Conservation (phyloP, 306 rosid genomes). For the Cicer cuneatum region DNA sequence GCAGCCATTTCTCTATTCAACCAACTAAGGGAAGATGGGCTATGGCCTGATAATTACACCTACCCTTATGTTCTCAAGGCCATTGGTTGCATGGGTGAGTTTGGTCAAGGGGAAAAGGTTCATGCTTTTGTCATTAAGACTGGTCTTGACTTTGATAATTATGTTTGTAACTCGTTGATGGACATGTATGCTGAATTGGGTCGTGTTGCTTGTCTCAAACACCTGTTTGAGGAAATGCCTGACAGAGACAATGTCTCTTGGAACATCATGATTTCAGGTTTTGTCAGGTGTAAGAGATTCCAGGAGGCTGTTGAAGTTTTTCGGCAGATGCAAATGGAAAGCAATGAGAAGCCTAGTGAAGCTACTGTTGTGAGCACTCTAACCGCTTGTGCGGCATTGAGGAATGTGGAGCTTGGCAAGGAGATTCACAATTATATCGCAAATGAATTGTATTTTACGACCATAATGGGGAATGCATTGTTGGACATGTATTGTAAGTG, state of each 20-base stretch:
- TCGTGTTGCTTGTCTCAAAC: conserved; percentile 26
- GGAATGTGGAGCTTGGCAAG: conserved; percentile 65
- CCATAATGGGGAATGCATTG: conserved; percentile 58
- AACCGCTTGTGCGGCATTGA: conserved; percentile 63
- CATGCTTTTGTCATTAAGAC: conserved; percentile 68
- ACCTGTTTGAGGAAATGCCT: conserved; percentile 67
- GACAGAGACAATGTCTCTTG: conserved; percentile 65
- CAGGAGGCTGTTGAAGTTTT: conserved; percentile 58
- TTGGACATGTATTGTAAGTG: conserved; percentile 73
- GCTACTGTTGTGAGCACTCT: conserved; percentile 70
- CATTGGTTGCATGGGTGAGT: conserved; percentile 58
- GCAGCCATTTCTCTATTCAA: conserved; percentile 52
- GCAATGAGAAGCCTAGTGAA: conserved; percentile 61
- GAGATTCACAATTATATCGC: conserved; percentile 62
- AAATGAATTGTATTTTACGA: conserved; percentile 52
- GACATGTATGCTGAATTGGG: conserved; percentile 69
- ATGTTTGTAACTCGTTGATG: conserved; percentile 77
- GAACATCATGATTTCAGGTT: conserved; percentile 69
- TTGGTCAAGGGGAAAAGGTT: conserved; percentile 55
- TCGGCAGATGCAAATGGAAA: conserved; percentile 52
- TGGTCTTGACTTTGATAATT: conserved; percentile 62
- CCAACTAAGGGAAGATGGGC: conserved; percentile 53
- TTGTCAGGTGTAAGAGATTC: conserved; percentile 60
- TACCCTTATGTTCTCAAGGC: conserved; percentile 76
- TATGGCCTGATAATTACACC: conserved; percentile 74